phyloP scores from a whole-genome alignment of 2,329 filamentous ascomycete species.

The Cytospora paraplurivora region DNA sequence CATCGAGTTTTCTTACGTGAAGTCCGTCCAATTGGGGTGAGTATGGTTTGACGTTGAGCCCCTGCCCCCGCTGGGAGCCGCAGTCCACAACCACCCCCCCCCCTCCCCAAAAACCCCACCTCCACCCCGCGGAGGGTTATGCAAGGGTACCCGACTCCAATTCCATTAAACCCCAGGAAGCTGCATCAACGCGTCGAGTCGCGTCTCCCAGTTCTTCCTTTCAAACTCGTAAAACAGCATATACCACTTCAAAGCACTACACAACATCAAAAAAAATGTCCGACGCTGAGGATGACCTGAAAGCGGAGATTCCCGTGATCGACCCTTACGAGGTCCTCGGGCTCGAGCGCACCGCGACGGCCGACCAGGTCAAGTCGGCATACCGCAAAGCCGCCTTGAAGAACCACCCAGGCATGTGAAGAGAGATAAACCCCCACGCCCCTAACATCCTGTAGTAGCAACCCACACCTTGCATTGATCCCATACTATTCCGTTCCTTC shows the following conservation, averaged over 20 bases:
- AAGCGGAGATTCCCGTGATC: conserved; percentile 63
- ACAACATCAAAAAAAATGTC: conserved; percentile 44
- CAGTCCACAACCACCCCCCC: background rate
- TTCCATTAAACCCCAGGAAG: conserved; percentile 15
- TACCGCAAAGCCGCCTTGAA: conserved; percentile 90
- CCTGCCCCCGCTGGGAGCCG: conserved; percentile 1
- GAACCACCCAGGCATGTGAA: conserved; percentile 73
- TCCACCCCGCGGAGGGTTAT: no score
- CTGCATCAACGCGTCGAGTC: conserved; percentile 12
- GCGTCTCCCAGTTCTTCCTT: conserved; percentile 11
- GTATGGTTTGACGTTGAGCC: background rate
- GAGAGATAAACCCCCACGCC: background rate
- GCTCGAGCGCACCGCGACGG: conserved; percentile 69
- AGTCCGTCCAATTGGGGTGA: background rate
- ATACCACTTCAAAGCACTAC: background rate
- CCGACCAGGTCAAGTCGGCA: conserved; percentile 81
- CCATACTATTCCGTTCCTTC: background rate
- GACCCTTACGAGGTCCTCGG: conserved; percentile 81
- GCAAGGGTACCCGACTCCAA: background rate
- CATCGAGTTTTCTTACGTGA: background rate
- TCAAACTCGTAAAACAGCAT: background rate
- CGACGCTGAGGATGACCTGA: conserved; percentile 53
- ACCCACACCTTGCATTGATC: background rate
- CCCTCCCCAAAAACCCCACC: no score
- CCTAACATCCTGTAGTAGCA: background rate